Evolutionary conservation across 106 monocot species (phyloP).

Genomic region (Agapanthus africanus): DNA sequence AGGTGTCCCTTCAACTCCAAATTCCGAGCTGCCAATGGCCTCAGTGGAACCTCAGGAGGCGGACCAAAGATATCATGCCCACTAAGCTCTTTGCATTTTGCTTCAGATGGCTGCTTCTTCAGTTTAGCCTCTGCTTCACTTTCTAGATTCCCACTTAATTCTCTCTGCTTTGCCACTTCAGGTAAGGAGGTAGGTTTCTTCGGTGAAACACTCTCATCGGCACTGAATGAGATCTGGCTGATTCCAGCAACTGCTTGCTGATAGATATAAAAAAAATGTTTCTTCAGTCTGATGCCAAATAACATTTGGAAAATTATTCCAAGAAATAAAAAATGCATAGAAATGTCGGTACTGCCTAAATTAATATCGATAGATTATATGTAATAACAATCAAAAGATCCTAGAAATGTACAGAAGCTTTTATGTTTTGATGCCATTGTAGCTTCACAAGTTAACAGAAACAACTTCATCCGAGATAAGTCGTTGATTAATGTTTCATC

Average conservation of each 20-base stretch:
- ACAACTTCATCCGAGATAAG: too few relatives aligned
- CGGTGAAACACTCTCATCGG: constrained; percentile 58
- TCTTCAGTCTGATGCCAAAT: too few relatives aligned
- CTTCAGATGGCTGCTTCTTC: constrained; percentile 53
- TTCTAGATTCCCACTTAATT: constrained; percentile 57
- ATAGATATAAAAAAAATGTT: background rate
- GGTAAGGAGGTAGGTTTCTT: constrained; percentile 58
- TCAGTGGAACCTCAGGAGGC: constrained; percentile 49
- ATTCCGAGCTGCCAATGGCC: constrained; percentile 42
- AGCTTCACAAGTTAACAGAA: too few relatives aligned
- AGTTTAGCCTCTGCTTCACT: constrained; percentile 44
- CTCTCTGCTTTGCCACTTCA: constrained; percentile 74
- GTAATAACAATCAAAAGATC: background rate
- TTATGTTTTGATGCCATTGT: background rate
- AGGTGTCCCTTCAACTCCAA: constrained; percentile 43
- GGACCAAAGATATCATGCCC: constrained; percentile 81
- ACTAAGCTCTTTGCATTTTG: constrained; percentile 60
- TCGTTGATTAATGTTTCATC: too few relatives aligned
- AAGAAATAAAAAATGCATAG: too few relatives aligned
- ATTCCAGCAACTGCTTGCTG: constrained; percentile 50
- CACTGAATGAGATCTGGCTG: constrained; percentile 67
- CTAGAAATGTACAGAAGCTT: background rate
- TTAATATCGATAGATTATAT: background rate
- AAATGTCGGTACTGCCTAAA: too few relatives aligned
- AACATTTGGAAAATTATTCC: too few relatives aligned